Conservation (phyloP, 2,329 filamentous ascomycete genomes). For the Didymella pinodella region DNA sequence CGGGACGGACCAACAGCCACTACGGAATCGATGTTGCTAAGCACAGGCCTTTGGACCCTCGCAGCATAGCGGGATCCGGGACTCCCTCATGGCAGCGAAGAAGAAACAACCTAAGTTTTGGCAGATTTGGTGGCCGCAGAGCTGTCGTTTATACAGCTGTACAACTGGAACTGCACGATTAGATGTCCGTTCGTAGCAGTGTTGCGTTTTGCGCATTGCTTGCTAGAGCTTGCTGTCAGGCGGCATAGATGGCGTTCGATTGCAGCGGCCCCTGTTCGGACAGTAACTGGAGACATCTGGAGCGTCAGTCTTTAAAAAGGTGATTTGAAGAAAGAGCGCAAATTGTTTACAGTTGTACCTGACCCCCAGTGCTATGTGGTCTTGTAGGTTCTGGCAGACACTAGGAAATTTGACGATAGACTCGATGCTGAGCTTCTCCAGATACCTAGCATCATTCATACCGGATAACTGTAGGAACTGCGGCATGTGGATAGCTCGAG, state of each 20-base stretch:
- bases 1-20: slow-evolving; percentile 26
- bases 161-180: slow-evolving; percentile 28
- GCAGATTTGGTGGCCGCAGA: slow-evolving; percentile 11
- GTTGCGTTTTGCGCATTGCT: slow-evolving; percentile 35
- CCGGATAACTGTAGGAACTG: too few relatives aligned
- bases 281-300: neutral
- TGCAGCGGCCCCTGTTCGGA: neutral
- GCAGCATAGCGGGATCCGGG: slow-evolving; percentile 31
- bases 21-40: slow-evolving; percentile 22
- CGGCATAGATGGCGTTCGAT: neutral
- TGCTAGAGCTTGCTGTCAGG: slow-evolving; percentile 3
- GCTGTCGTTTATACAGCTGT: slow-evolving; percentile 21
- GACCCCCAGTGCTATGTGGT: too few relatives aligned
- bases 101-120: slow-evolving; percentile 7
- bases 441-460: too few relatives aligned
- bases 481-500: too few relatives aligned
- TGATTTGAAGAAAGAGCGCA: neutral
- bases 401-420: too few relatives aligned
- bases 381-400: too few relatives aligned
- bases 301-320: neutral
- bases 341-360: too few relatives aligned
- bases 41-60: slow-evolving; percentile 33
- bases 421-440: too few relatives aligned
- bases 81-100: slow-evolving; percentile 23
- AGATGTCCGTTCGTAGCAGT: slow-evolving; percentile 31